phyloP scores from a whole-genome alignment of 1,284 basidiomycete genomes.

The Porodaedalea pini region DNA sequence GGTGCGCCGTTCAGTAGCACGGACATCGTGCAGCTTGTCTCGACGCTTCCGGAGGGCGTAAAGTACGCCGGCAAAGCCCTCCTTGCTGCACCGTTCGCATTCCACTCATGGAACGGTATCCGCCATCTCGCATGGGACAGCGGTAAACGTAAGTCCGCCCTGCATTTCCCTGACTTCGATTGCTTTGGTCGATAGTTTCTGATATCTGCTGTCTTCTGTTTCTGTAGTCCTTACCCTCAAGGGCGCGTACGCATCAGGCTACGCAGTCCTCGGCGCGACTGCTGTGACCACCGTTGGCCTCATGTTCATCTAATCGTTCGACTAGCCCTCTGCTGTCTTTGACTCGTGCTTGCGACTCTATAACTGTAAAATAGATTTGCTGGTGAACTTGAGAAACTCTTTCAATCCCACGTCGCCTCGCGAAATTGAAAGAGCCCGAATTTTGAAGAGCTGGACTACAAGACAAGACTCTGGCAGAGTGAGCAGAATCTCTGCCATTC shows the following conservation, averaged over 20 bases:
- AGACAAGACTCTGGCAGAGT: no score
- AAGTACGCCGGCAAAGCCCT: slow-evolving; percentile 76
- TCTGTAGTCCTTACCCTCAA: slow-evolving; percentile 73
- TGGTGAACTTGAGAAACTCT: no score
- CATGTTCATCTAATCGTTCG: slow-evolving; percentile 44
- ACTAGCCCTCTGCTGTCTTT: no score
- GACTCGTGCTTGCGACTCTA: no score
- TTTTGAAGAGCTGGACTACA: no score
- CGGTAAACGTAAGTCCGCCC: slow-evolving; percentile 72
- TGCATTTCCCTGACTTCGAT: neutral
- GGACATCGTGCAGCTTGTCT: slow-evolving; percentile 71
- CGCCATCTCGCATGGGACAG: slow-evolving; percentile 92
- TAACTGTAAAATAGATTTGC: no score
- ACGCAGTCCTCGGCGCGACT: slow-evolving; percentile 81
- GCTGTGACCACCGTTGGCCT: slow-evolving; percentile 69
- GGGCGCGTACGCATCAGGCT: slow-evolving; percentile 76
- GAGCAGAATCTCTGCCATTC: no score
- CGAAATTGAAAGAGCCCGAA: no score
- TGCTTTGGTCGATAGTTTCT: slow-evolving; percentile 14
- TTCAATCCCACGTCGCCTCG: no score
- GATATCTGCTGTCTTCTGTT: slow-evolving; percentile 1
- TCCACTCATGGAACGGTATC: slow-evolving; percentile 89
- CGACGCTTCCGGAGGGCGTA: slow-evolving; percentile 64
- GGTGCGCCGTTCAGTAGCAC: slow-evolving; percentile 67
- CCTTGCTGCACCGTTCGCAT: slow-evolving; percentile 82